Evolutionary conservation across 2,329 filamentous ascomycete species (phyloP).

Genomic region (Colletotrichum camelliae): DNA sequence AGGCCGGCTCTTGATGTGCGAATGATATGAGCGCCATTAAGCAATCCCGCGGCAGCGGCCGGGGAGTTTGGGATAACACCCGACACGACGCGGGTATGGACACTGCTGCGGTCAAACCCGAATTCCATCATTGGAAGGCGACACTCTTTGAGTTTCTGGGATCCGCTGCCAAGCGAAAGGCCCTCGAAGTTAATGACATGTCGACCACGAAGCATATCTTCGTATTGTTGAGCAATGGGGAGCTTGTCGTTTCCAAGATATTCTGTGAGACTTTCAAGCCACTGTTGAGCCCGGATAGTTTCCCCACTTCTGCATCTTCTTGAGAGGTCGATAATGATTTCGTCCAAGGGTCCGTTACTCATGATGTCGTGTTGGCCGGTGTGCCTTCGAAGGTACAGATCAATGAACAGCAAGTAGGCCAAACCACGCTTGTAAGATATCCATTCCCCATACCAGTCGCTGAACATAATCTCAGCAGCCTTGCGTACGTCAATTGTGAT

Average conservation of each 20-base stretch:
- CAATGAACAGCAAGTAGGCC: not conserved
- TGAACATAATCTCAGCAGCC: slow-evolving; percentile 9
- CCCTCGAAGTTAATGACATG: not conserved
- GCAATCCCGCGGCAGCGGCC: not conserved
- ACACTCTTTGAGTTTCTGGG: not conserved
- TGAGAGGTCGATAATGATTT: not conserved
- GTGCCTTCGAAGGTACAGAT: not conserved
- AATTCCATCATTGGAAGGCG: not conserved
- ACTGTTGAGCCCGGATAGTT: not conserved
- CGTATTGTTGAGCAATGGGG: not conserved
- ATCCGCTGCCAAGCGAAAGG: not conserved
- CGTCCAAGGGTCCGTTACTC: not conserved
- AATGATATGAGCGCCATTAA: not conserved
- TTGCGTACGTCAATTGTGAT: slow-evolving; percentile 4
- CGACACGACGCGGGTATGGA: not conserved
- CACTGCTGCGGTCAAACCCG: not conserved
- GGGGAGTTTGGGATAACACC: not conserved
- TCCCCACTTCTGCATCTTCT: not conserved
- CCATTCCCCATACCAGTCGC: slow-evolving; percentile 19
- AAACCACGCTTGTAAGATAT: slow-evolving; percentile 11
- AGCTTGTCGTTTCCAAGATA: not conserved
- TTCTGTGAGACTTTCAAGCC: not conserved
- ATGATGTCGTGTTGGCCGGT: not conserved
- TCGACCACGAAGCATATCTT: not conserved
- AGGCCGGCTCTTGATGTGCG: not conserved